phyloP scores from a whole-genome alignment of 1,284 basidiomycete genomes.

The Moesziomyces antarcticus region DNA sequence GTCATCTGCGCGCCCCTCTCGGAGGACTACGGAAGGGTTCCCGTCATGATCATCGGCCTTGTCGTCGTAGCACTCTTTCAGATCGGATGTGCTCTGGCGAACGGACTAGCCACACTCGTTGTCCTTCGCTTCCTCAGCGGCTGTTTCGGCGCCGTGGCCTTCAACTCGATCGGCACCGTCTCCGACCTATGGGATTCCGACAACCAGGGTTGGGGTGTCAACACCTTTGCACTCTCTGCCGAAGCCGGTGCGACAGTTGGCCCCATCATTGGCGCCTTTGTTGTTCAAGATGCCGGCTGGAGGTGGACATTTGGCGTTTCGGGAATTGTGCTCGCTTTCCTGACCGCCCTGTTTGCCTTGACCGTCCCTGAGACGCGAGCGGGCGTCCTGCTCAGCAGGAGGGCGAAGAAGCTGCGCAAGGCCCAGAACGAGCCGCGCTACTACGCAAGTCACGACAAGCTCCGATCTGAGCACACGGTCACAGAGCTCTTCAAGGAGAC shows the following conservation, averaged over 20 bases:
- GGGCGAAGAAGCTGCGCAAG: constrained; percentile 64
- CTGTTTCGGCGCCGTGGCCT: constrained; percentile 51
- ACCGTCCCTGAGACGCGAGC: constrained; percentile 58
- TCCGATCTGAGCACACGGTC: constrained; percentile 52
- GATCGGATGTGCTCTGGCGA: constrained; percentile 50
- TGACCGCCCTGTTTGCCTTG: constrained; percentile 37
- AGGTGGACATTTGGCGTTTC: constrained; percentile 57
- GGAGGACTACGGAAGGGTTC: constrained; percentile 54
- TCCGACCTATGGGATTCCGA: constrained; percentile 55
- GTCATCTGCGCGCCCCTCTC: constrained; percentile 49
- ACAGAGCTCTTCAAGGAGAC: constrained; percentile 55
- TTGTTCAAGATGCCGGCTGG: constrained; percentile 44
- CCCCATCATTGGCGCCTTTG: constrained; percentile 50
- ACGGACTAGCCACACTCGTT: constrained; percentile 44
- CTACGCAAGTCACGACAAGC: constrained; percentile 67
- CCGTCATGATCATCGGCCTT: constrained; percentile 36
- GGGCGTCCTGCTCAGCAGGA: constrained; percentile 63
- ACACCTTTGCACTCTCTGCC: constrained; percentile 51
- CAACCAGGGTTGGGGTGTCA: constrained; percentile 57
- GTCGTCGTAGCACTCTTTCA: constrained; percentile 36
- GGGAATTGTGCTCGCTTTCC: constrained; percentile 47
- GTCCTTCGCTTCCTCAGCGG: constrained; percentile 56
- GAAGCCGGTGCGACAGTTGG: constrained; percentile 50
- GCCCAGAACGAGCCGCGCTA: constrained; percentile 66
- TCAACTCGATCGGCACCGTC: constrained; percentile 58